Percentiles rank a stretch among this genome's conserved stretches.
These are phyloP conservation scores for Termitomyces sp. DNA, from an alignment of 768 basidiomycete genomes.

Conservation along the genomic window DNA sequence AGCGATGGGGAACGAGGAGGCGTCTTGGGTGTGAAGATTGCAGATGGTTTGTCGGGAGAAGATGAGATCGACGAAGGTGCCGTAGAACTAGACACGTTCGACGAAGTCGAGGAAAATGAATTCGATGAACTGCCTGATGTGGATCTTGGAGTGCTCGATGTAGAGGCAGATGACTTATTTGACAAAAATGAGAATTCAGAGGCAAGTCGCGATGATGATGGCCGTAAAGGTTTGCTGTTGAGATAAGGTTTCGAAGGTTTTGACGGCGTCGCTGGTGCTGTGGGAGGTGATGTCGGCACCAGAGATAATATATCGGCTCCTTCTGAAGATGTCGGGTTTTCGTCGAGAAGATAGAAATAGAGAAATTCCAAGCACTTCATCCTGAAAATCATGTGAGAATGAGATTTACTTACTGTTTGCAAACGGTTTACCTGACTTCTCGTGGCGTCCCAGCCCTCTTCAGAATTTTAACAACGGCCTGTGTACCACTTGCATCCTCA, in stretches of 20 bases:
- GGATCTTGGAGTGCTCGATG: conserved; percentile 34
- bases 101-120: conserved; percentile 42
- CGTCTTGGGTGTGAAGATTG: conserved; percentile 20
- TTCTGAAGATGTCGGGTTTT: conserved; percentile 39
- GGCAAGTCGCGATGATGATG: conserved; percentile 38
- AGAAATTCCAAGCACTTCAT: conserved; percentile 97
- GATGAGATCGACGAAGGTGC: conserved; percentile 35
- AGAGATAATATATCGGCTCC: conserved; percentile 11
- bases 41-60: conserved; percentile 41
- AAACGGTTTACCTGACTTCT: conserved; percentile 68
- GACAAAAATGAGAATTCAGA: conserved; percentile 29
- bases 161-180: conserved; percentile 16
- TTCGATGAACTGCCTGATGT: conserved; percentile 38
- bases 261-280: conserved; percentile 37
- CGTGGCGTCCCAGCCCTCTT: conserved; percentile 85
- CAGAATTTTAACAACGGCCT: conserved; percentile 80
- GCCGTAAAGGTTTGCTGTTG: conserved; percentile 31
- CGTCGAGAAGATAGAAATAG: conserved; percentile 92
- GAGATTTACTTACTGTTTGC: neutral
- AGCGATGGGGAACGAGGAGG: conserved; percentile 26
- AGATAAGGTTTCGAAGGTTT: conserved; percentile 39
- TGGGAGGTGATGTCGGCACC: conserved; percentile 27
- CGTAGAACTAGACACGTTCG: conserved; percentile 38
- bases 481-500: conserved; percentile 74
- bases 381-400: conserved; percentile 35